phyloP scores from a whole-genome alignment of 352 stramenopile genomes.

The Globisporangium radiosum region DNA sequence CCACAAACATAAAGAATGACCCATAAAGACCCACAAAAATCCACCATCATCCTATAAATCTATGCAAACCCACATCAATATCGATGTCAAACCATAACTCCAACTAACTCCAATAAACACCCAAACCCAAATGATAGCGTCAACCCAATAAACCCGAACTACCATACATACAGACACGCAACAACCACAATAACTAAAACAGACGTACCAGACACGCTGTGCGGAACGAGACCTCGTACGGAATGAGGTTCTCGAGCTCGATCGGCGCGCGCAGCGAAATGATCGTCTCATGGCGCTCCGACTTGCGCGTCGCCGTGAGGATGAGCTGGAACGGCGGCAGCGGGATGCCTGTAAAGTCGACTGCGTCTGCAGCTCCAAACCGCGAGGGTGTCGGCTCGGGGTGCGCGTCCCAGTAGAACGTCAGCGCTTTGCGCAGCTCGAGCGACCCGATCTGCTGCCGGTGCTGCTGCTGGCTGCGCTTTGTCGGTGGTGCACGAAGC shows the following conservation, averaged over 20 bases:
- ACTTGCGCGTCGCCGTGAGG: constrained; percentile 62
- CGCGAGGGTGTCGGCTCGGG: constrained; percentile 5
- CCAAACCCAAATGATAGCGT: too few species aligned
- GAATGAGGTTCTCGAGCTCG: constrained; percentile 67
- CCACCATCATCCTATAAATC: too few species aligned
- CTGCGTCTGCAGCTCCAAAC: constrained; percentile 2
- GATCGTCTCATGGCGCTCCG: constrained; percentile 66
- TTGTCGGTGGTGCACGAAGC: constrained; percentile 12
- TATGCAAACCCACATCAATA: too few species aligned
- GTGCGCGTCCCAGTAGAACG: constrained; percentile 72
- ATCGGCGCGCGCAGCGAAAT: constrained; percentile 66
- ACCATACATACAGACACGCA: constrained; percentile 5
- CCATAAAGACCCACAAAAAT: too few species aligned
- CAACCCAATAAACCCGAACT: background rate
- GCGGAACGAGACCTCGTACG: constrained; percentile 66
- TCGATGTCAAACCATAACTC: too few species aligned
- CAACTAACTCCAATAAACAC: too few species aligned
- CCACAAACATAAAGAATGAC: too few species aligned
- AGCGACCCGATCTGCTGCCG: constrained; percentile 47
- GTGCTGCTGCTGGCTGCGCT: constrained; percentile 18
- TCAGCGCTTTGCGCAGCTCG: constrained; percentile 57
- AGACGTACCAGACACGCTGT: constrained; percentile 60
- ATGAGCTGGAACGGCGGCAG: constrained; percentile 72
- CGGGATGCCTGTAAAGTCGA: constrained; percentile 20
- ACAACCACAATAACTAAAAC: background rate